These are phyloP conservation scores for Apiospora hydei DNA, from an alignment of 2,329 filamentous ascomycete species.

Conservation along the genomic window DNA sequence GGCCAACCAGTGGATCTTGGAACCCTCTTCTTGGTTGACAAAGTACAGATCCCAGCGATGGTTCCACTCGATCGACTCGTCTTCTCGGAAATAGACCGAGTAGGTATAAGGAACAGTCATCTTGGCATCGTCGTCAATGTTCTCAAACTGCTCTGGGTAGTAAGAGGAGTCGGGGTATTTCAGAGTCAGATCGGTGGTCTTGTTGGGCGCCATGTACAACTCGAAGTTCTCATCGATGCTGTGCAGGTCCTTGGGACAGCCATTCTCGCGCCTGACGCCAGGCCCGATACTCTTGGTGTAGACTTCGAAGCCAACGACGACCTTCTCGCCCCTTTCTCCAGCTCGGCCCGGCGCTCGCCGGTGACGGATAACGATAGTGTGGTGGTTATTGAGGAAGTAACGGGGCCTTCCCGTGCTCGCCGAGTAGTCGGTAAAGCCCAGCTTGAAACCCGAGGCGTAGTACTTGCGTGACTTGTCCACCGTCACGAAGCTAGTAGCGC, in stretches of 20 bases:
- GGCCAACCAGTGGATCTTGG: constrained; percentile 85
- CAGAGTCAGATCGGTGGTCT: constrained; percentile 53
- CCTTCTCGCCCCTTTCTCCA: constrained; percentile 75
- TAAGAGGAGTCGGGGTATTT: constrained; percentile 68
- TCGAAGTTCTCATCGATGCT: constrained; percentile 71
- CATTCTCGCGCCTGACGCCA: constrained; percentile 65
- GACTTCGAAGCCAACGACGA: constrained; percentile 88
- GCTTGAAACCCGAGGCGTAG: constrained; percentile 88
- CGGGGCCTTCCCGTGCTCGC: constrained; percentile 64
- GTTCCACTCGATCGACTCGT: constrained; percentile 80
- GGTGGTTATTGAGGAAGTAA: constrained; percentile 87
- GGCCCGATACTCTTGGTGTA: constrained; percentile 84
- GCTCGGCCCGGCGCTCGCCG: constrained; percentile 73
- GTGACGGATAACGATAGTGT: constrained; percentile 83
- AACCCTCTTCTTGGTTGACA: constrained; percentile 83
- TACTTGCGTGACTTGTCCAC: constrained; percentile 86
- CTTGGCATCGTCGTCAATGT: constrained; percentile 69
- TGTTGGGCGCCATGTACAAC: constrained; percentile 71
- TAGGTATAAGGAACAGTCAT: constrained; percentile 85
- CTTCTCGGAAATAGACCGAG: constrained; percentile 88
- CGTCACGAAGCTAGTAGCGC: constrained; percentile 87
- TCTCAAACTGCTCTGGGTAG: constrained; percentile 59
- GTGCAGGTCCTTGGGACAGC: constrained; percentile 73
- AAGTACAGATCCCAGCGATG: constrained; percentile 92
- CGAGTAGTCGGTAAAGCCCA: constrained; percentile 77